Base-by-base conservation (phyloP, 192 early-diverging fungal species). In the Rhizoclosmatium globosum region DNA sequence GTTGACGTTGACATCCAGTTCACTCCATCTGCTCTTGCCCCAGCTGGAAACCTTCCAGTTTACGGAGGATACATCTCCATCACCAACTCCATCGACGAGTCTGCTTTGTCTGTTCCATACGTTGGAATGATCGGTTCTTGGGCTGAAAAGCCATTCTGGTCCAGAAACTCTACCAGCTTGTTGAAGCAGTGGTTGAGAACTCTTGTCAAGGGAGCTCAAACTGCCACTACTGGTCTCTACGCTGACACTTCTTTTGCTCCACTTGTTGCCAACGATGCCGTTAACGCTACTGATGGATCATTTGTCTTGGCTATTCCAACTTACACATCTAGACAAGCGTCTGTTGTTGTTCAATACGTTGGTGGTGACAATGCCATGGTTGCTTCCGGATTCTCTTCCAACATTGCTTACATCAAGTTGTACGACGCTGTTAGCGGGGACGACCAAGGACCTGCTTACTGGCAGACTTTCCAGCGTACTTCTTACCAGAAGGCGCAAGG, bases 61-160 rank as follows among this genome's bases (percentile, higher is more conserved):
- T 68, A 68, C 44, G 66, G 66, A 47, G 66, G 66, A 43, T 68
- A 47, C 44, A 68, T 68, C 44, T 19, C 60, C 60, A 39, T 62
- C 21, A 62, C 60, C 9, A 62, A 62, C 60, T 9, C 9, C 1
- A 23, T 31, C 21, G 60, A 62, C 23, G 60, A 62, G 7, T 9
- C 21, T 7, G 60, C 21, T 39, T 31, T 23, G 4, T 21, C 60
- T 62, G 60, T 74, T 74, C 72, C 72, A 19, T 74, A 64, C 43
- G 72, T 42, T 47, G 72, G 72, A 17, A 43, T 74, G 38, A 64
- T 64, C 39, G 59, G 59, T 46, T 6, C 57, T 4, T 74, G 47
- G 38, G 62, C 59, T 23, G 47, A 39, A 4, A 74, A 74, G 61
- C 1, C 19, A 11, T 31, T 74, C 46, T 74, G 72, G 72, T 48